Conservation (phyloP, 768 basidiomycete genomes). For the Agrocybe pediades region DNA sequence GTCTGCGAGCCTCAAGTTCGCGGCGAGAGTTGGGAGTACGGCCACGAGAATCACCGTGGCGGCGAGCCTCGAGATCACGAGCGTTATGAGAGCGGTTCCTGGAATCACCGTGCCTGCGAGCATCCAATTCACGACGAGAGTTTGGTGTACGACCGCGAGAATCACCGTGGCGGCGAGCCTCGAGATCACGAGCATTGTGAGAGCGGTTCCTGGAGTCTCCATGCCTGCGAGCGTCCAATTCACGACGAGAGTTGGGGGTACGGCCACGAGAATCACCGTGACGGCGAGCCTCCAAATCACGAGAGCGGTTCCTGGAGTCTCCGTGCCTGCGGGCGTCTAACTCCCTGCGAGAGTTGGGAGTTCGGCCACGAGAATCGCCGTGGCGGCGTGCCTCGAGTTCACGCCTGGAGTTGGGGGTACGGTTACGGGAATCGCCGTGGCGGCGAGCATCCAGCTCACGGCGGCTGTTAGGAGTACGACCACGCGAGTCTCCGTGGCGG, state of each 20-base stretch:
- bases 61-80: slow-evolving; percentile 3
- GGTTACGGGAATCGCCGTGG: not conserved
- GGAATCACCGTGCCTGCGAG: slow-evolving; percentile 2
- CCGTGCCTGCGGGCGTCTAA: not conserved
- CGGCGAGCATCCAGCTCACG: slow-evolving; percentile 3
- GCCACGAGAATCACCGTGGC: slow-evolving; percentile 3
- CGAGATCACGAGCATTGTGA: not conserved
- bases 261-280: not conserved
- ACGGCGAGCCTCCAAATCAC: not conserved
- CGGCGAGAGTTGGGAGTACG: too few relatives aligned
- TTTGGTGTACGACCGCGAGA: not conserved
- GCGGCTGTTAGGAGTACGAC: not conserved
- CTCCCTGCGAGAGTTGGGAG: not conserved
- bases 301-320: not conserved
- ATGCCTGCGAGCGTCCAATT: not conserved
- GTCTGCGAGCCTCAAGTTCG: slow-evolving; percentile 1
- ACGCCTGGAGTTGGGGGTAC: not conserved
- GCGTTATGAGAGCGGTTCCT: not conserved
- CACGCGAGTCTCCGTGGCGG: slow-evolving; percentile 2
- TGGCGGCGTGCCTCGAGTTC: slow-evolving; percentile 6
- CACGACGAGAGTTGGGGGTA: not conserved
- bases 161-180: slow-evolving; percentile 13
- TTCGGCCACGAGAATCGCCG: not conserved
- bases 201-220: not conserved
- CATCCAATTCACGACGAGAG: not conserved